A percentile compares a stretch with the other conserved stretches of the same genome.
Evolutionary conservation across 2,329 filamentous ascomycete genomes (phyloP).

Genomic region (Exophiala oligosperma): DNA sequence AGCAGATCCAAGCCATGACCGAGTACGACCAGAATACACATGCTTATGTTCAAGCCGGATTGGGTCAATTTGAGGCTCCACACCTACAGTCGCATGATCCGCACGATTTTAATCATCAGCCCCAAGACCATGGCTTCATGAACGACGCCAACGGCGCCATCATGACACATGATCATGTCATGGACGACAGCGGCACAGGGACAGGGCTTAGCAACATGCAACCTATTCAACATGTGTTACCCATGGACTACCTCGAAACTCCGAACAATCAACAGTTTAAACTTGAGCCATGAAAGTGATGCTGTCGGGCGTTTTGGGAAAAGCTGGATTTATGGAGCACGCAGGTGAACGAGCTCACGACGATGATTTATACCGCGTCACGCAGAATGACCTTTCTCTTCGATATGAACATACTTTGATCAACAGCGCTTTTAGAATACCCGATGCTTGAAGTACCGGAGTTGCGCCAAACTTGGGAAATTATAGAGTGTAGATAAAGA

Average conservation of each 20-base stretch:
- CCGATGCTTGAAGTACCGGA: no score
- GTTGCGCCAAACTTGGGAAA: no score
- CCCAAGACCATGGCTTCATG: slow-evolving; percentile 22
- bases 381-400: background rate
- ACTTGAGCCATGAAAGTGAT: slow-evolving; percentile 17
- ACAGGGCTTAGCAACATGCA: slow-evolving; percentile 30
- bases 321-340: slow-evolving; percentile 16
- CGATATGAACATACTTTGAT: background rate
- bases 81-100: slow-evolving; percentile 25
- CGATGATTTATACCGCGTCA: no score
- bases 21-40: slow-evolving; percentile 23
- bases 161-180: slow-evolving; percentile 28
- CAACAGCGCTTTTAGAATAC: background rate
- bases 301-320: slow-evolving; percentile 29
- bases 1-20: slow-evolving; percentile 43
- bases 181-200: slow-evolving; percentile 26
- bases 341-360: slow-evolving; percentile 12
- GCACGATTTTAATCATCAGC: slow-evolving; percentile 22
- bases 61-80: slow-evolving; percentile 23
- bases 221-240: slow-evolving; percentile 29
- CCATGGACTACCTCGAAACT: slow-evolving; percentile 30
- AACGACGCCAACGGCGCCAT: slow-evolving; percentile 20
- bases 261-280: slow-evolving; percentile 20
- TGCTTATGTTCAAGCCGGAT: slow-evolving; percentile 21
- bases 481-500: no score